Base-by-base conservation (phyloP, 768 basidiomycete genomes). In the Lactarius sp. region DNA sequence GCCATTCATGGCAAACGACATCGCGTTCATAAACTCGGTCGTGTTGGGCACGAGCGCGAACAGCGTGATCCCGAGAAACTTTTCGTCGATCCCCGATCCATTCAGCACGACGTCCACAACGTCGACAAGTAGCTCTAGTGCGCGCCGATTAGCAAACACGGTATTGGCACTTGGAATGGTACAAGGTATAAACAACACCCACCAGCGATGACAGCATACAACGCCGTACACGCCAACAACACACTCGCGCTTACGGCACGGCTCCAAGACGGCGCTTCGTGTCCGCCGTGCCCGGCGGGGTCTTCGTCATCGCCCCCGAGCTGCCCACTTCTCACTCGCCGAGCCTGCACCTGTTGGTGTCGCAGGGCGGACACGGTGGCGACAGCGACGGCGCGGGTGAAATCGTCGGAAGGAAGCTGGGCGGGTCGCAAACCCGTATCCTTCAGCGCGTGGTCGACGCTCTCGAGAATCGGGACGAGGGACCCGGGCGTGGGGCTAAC, bases 1-100 rank as follows among this genome's bases (percentile, higher is more conserved):
- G 6, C 89, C 96, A 71, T 97, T 92, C 66, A 99, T 75, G 33
- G 97, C 95, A 72, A 99, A 99, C 3, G 94, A 96, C 65, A 98
- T 94, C 55, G 97, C 97, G 72, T 98, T 98, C 94, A 97, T 97
- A 74, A 99, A 98, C 75, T 99, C 97, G 2, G 97, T 98, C 4
- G 95, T 97, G 72, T 99, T 99, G 4, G 97, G 97, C 0, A 98
- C 95, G 37, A 99, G 83, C 8, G 97, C 97, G 71, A 99, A 98
- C 10, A 99, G 81, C 0, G 94, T 98, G 65, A 99, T 81, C 56
- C 97, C 97, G 36, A 99, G 82, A 80, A 98, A 95, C 73, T 99
- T 99, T 72, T 98, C 97, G 61, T 97, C 92, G 34, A 98, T 92
- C 2, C 92, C 92, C 0, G 93, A 94, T 27, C 86, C 93, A 68